Conservation (phyloP, 805 yeast species). For the Lipomyces spencermartinsiae region DNA sequence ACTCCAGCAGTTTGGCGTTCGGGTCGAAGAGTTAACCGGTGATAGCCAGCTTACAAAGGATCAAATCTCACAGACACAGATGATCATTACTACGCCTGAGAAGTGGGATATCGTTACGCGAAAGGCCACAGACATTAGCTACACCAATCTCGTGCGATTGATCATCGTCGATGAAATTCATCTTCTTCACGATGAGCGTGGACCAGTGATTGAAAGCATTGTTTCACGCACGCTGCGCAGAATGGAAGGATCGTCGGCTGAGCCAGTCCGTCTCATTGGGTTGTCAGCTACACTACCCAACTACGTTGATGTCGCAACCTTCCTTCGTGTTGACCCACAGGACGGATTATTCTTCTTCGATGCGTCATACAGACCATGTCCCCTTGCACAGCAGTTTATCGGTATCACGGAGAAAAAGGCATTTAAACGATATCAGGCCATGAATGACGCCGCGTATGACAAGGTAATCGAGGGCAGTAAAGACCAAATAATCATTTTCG, state of each 20-base stretch:
- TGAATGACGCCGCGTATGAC: slow-evolving; percentile 65
- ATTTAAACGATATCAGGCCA: slow-evolving; percentile 75
- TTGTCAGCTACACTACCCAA: slow-evolving; percentile 63
- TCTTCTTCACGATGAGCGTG: slow-evolving; percentile 54
- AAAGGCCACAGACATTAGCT: slow-evolving; percentile 60
- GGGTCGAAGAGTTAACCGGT: slow-evolving; percentile 61
- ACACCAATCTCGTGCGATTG: slow-evolving; percentile 57
- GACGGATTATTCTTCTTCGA: slow-evolving; percentile 77
- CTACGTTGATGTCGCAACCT: slow-evolving; percentile 56
- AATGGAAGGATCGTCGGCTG: slow-evolving; percentile 78
- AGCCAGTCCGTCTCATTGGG: slow-evolving; percentile 53
- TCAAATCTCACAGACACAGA: slow-evolving; percentile 54
- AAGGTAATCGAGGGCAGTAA: slow-evolving; percentile 48
- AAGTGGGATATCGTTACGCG: slow-evolving; percentile 66
- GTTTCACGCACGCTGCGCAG: slow-evolving; percentile 59
- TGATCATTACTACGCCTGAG: slow-evolving; percentile 68
- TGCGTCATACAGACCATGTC: slow-evolving; percentile 57
- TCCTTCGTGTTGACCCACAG: slow-evolving; percentile 68
- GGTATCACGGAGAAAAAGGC: slow-evolving; percentile 52
- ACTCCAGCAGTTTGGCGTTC: slow-evolving; percentile 51
- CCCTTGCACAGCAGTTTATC: slow-evolving; percentile 51
- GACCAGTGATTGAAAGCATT: slow-evolving; percentile 58
- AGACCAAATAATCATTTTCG: slow-evolving; percentile 48
- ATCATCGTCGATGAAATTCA: slow-evolving; percentile 59
- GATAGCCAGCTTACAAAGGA: slow-evolving; percentile 58